Evolutionary conservation across 257 asterid species (phyloP).

Genomic region (Capsicum baccatum): DNA sequence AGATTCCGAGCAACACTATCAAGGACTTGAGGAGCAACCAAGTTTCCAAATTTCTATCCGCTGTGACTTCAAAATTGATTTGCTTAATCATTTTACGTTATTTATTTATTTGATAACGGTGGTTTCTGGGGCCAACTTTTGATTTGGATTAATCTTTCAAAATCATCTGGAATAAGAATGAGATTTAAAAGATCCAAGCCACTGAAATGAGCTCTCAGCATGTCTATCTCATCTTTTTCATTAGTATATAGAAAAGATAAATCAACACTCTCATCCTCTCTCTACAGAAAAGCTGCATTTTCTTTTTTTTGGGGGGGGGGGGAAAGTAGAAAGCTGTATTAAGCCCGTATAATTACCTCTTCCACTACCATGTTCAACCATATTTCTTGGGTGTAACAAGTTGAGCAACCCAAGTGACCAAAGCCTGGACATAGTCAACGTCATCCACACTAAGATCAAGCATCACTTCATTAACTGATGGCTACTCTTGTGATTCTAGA

Average conservation of each 20-base stretch:
- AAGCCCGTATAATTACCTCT: background rate
- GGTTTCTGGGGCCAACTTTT: background rate
- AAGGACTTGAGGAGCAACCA: constrained; percentile 11
- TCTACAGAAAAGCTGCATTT: constrained; percentile 10
- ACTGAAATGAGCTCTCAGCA: constrained; percentile 19
- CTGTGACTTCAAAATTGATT: background rate
- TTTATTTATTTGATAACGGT: background rate
- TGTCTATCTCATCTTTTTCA: background rate
- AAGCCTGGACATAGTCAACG: constrained; percentile 1
- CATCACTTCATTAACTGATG: background rate
- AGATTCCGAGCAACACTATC: background rate
- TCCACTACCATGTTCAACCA: background rate
- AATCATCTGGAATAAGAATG: background rate
- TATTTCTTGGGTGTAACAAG: background rate
- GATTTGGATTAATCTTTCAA: background rate
- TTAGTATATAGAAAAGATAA: background rate
- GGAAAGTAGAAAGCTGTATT: background rate
- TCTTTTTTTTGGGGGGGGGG: background rate
- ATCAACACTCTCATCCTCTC: constrained; percentile 15
- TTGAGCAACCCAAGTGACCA: background rate
- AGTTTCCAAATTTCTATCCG: background rate
- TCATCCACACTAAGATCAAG: constrained; percentile 6
- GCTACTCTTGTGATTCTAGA: constrained; percentile 6
- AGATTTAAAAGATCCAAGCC: background rate
- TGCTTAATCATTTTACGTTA: background rate